Percentiles rank a stretch among this genome's conserved stretches.
These are phyloP conservation scores for Tuber aestivum DNA, from an alignment of 495 filamentous ascomycete genomes.

Conservation along the genomic window DNA sequence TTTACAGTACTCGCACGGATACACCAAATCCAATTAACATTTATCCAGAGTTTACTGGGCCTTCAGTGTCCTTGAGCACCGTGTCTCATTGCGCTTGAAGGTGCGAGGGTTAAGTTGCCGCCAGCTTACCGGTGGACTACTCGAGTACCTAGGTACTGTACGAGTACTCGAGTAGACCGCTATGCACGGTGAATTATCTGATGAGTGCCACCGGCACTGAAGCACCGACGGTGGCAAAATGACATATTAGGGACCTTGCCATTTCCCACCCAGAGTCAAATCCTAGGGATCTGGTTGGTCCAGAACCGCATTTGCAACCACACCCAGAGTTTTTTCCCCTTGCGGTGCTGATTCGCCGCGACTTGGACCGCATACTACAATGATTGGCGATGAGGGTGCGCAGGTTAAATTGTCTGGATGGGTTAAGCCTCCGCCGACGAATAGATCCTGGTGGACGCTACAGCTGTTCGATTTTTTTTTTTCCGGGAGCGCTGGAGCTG, in stretches of 20 bases:
- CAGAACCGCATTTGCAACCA: no score
- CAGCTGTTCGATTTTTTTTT: background rate
- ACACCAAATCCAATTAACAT: background rate
- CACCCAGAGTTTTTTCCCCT: no score
- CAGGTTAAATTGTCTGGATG: background rate
- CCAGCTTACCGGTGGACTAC: background rate
- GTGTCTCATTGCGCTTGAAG: background rate
- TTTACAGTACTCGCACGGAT: background rate
- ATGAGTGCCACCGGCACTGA: background rate
- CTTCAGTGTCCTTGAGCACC: background rate
- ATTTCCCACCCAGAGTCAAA: no score
- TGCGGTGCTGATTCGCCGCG: background rate
- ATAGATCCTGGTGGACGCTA: background rate
- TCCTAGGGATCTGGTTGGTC: no score
- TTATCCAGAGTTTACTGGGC: background rate
- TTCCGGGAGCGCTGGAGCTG: background rate
- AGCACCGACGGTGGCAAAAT: background rate
- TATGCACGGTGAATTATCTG: background rate
- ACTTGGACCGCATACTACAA: background rate
- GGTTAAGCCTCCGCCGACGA: background rate
- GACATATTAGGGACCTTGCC: background rate
- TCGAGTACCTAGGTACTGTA: no score
- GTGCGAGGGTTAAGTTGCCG: background rate
- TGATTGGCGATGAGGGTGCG: background rate
- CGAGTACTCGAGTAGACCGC: no score